Conservation (phyloP, 1,284 basidiomycete genomes). For the Pyrrhoderma noxium region DNA sequence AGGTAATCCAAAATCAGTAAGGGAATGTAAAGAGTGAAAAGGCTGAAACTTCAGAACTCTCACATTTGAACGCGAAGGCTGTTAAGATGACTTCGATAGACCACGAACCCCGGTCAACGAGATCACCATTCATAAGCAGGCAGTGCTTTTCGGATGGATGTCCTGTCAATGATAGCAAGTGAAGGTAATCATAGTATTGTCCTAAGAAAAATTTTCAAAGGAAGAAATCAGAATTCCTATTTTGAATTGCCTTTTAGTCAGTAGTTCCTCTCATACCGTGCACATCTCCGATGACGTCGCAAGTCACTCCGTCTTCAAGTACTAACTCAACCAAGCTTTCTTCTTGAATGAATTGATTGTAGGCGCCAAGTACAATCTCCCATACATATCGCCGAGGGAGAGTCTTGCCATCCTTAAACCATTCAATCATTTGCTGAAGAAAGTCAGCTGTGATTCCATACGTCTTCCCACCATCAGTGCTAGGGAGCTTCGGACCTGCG, state of each 20-base stretch:
- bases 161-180: slow-evolving; percentile 84
- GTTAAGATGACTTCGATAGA: slow-evolving; percentile 94
- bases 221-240: background rate
- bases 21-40: too few relatives aligned
- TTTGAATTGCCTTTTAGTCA: background rate
- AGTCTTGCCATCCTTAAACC: slow-evolving; percentile 89
- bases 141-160: slow-evolving; percentile 76
- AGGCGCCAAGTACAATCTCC: slow-evolving; percentile 92
- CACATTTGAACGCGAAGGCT: slow-evolving; percentile 94
- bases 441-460: slow-evolving; percentile 74
- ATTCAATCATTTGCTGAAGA: slow-evolving; percentile 80
- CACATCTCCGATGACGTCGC: slow-evolving; percentile 90
- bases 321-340: slow-evolving; percentile 77
- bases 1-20: too few relatives aligned
- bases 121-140: slow-evolving; percentile 91
- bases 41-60: too few relatives aligned
- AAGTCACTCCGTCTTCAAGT: slow-evolving; percentile 72
- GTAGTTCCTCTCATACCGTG: slow-evolving; percentile 48
- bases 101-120: slow-evolving; percentile 97
- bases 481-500: slow-evolving; percentile 55
- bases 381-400: slow-evolving; percentile 85
- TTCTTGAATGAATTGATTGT: slow-evolving; percentile 70
- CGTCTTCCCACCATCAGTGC: slow-evolving; percentile 30
- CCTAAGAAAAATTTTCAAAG: slow-evolving; percentile 36
- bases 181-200: slow-evolving; percentile 91